These are phyloP conservation scores for Triglochin maritima DNA, from an alignment of 106 monocot genomes.

Conservation along the genomic window DNA sequence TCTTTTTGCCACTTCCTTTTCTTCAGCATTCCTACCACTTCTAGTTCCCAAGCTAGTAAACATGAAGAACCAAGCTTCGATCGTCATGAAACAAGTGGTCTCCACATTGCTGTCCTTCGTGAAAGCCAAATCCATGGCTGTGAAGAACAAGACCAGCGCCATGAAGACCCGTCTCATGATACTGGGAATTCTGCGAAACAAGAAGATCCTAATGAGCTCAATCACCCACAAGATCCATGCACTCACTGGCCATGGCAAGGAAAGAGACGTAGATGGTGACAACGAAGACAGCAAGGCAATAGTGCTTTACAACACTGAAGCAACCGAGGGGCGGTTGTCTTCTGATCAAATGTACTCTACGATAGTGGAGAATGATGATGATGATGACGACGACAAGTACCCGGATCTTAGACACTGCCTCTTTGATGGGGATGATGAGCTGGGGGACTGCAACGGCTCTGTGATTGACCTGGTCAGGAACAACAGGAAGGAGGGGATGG, in stretches of 20 bases:
- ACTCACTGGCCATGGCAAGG: constrained; percentile 17
- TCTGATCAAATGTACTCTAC: too few relatives aligned
- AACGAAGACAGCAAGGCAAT: constrained; percentile 9
- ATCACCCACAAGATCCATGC: constrained; percentile 55
- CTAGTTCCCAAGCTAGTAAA: background rate
- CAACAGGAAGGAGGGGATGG: constrained; percentile 8
- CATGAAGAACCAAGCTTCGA: constrained; percentile 17
- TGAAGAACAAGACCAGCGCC: constrained; percentile 45
- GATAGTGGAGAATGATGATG: background rate
- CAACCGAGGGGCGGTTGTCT: background rate
- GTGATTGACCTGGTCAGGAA: constrained; percentile 23
- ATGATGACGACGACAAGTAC: constrained; percentile 18
- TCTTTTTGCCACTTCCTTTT: background rate
- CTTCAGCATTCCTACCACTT: background rate
- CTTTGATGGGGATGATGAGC: constrained; percentile 13
- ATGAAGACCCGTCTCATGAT: constrained; percentile 49
- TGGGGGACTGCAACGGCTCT: constrained; percentile 11
- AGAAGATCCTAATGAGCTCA: constrained; percentile 36
- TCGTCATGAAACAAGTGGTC: constrained; percentile 14
- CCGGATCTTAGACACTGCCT: constrained; percentile 20
- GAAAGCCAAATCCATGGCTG: constrained; percentile 38
- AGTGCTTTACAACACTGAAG: constrained; percentile 8
- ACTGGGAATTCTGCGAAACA: constrained; percentile 36
- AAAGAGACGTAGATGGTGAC: background rate
- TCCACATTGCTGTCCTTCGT: constrained; percentile 21